These are phyloP conservation scores for Annulohypoxylon moriforme DNA, from an alignment of 495 filamentous ascomycete genomes.

Conservation along the genomic window DNA sequence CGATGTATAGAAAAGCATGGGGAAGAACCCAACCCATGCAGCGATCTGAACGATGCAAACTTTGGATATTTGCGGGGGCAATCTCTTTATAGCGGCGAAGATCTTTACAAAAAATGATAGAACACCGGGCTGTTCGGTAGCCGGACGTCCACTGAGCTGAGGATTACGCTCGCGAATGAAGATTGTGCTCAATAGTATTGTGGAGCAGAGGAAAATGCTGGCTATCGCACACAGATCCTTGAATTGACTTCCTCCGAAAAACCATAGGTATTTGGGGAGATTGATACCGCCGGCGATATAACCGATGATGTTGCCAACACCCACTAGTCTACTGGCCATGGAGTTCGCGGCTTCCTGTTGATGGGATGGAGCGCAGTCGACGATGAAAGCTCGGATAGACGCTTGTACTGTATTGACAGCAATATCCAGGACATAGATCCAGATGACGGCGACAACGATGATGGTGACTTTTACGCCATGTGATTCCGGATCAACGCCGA, in stretches of 20 bases:
- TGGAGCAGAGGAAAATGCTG: slow-evolving; percentile 72
- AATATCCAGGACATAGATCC: slow-evolving; percentile 89
- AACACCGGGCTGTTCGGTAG: slow-evolving; percentile 69
- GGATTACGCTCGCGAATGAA: slow-evolving; percentile 83
- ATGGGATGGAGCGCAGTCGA: slow-evolving; percentile 88
- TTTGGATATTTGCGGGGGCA: slow-evolving; percentile 81
- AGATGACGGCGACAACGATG: slow-evolving; percentile 79
- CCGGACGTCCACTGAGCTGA: slow-evolving; percentile 70
- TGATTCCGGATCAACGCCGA: slow-evolving; percentile 74
- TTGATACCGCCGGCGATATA: slow-evolving; percentile 85
- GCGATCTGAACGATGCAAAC: slow-evolving; percentile 90
- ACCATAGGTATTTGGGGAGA: slow-evolving; percentile 75
- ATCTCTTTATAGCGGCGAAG: slow-evolving; percentile 75
- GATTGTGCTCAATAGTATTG: slow-evolving; percentile 72
- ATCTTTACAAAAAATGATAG: slow-evolving; percentile 81
- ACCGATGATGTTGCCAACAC: slow-evolving; percentile 86
- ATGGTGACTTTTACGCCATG: slow-evolving; percentile 67
- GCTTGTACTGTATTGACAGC: slow-evolving; percentile 96
- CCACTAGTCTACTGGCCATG: slow-evolving; percentile 83
- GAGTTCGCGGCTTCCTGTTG: slow-evolving; percentile 90
- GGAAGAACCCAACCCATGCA: slow-evolving; percentile 95
- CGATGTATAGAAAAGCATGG: slow-evolving; percentile 92
- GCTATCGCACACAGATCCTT: slow-evolving; percentile 88
- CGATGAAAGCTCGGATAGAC: slow-evolving; percentile 87
- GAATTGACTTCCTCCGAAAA: slow-evolving; percentile 86